These are phyloP conservation scores for Thyridium curvatum DNA, from an alignment of 2,329 filamentous ascomycete species.

Conservation along the genomic window DNA sequence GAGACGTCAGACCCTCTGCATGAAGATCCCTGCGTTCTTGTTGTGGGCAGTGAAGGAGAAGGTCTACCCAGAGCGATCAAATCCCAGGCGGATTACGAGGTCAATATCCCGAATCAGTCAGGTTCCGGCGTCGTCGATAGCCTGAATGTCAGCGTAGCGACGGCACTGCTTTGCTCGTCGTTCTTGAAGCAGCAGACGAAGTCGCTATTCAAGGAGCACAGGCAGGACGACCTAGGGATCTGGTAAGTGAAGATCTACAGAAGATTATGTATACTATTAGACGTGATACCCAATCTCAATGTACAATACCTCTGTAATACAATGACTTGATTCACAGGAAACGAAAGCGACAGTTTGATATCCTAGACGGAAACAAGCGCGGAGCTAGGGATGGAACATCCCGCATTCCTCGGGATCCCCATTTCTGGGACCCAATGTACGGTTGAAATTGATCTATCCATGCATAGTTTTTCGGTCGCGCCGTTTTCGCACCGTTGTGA, in stretches of 20 bases:
- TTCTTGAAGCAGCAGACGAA: slow-evolving; percentile 47
- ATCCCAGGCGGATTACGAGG: slow-evolving; percentile 57
- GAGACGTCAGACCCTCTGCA: slow-evolving; percentile 46
- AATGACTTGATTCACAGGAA: no score
- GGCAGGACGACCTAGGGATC: slow-evolving; percentile 7
- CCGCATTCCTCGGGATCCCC: no score
- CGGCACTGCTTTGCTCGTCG: slow-evolving; percentile 66
- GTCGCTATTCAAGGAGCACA: not conserved
- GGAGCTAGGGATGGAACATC: no score
- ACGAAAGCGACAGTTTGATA: no score
- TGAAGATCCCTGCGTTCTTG: slow-evolving; percentile 64
- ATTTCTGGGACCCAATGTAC: no score
- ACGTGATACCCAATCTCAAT: no score
- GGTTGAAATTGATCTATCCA: no score
- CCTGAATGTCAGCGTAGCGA: slow-evolving; percentile 87
- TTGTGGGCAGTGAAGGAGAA: slow-evolving; percentile 77
- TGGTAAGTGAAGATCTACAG: slow-evolving; percentile 6
- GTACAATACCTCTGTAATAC: no score
- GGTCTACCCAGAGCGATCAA: slow-evolving; percentile 62
- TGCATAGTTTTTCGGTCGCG: no score
- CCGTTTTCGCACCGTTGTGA: no score
- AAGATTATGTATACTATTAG: slow-evolving; percentile 5
- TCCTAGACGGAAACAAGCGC: no score
- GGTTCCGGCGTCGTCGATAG: slow-evolving; percentile 65
- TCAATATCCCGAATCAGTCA: slow-evolving; percentile 56